Evolutionary conservation across 768 basidiomycete species (phyloP).

Genomic region (Leucogyrophana mollusca): DNA sequence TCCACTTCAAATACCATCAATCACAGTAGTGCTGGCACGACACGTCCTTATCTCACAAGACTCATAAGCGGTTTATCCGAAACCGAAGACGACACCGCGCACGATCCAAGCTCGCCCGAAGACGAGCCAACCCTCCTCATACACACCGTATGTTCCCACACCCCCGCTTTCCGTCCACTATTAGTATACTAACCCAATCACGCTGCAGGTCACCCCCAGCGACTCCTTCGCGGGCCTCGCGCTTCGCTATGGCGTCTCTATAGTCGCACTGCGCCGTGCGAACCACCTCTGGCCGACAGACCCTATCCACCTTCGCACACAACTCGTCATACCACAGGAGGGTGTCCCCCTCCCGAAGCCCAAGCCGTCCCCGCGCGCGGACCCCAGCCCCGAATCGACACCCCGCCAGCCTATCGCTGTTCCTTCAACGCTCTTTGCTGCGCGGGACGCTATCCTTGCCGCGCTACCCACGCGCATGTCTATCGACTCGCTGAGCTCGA

Average conservation of each 20-base stretch:
- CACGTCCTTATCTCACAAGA: no score
- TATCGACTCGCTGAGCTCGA: conserved; percentile 28
- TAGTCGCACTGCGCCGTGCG: conserved; percentile 78
- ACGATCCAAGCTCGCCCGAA: no score
- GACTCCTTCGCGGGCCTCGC: conserved; percentile 89
- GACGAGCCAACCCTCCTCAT: no score
- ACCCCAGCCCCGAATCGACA: neutral
- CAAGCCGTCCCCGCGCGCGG: conserved; percentile 3
- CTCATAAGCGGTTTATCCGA: no score
- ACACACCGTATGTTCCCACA: no score
- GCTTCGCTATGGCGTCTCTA: conserved; percentile 82
- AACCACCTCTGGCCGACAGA: conserved; percentile 96
- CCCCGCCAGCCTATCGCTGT: conserved; percentile 4
- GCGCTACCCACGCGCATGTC: conserved; percentile 26
- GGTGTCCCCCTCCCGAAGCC: conserved; percentile 5
- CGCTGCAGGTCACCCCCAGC: conserved; percentile 58
- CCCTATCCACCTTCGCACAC: conserved; percentile 82
- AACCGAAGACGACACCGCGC: no score
- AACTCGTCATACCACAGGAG: conserved; percentile 69
- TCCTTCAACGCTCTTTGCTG: conserved; percentile 16
- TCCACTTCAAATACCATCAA: no score
- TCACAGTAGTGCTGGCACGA: no score
- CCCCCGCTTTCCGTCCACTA: no score
- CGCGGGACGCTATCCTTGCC: conserved; percentile 21
- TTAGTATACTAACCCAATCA: no score